Percentiles rank a stretch among this genome's conserved stretches.
These are phyloP conservation scores for Wallacemonas sp. DNA, from an alignment of 208 protist species.

Conservation along the genomic window DNA sequence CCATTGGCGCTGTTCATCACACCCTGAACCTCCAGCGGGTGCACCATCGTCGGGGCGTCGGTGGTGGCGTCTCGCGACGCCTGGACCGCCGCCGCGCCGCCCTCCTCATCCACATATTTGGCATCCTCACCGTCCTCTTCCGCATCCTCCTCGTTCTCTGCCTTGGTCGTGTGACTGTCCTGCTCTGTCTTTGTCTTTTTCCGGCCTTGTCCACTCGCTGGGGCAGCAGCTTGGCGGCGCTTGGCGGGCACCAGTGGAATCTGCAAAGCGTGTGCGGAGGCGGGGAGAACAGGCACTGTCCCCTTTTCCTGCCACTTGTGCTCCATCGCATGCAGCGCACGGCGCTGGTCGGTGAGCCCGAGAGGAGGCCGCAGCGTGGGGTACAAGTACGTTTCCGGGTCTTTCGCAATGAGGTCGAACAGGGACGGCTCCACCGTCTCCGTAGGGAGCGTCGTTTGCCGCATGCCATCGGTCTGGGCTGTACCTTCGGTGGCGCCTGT, in stretches of 20 bases:
- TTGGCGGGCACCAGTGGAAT: constrained; percentile 27
- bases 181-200: constrained; percentile 5
- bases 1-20: constrained; percentile 35
- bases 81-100: neutral
- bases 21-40: constrained; percentile 67
- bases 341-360: constrained; percentile 34
- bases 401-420: constrained; percentile 9
- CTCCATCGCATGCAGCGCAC: constrained; percentile 40
- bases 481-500: neutral
- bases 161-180: constrained; percentile 10
- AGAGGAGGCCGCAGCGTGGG: constrained; percentile 63
- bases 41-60: constrained; percentile 22
- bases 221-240: constrained; percentile 7
- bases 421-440: constrained; percentile 14
- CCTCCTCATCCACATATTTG: neutral
- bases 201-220: neutral
- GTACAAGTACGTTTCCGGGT: constrained; percentile 34
- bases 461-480: neutral
- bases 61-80: neutral
- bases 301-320: constrained; percentile 37
- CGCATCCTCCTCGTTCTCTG: neutral
- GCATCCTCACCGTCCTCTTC: constrained; percentile 2
- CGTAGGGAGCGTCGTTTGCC: neutral
- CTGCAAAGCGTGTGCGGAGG: constrained; percentile 36
- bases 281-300: constrained; percentile 32